phyloP scores from a whole-genome alignment of 2,329 filamentous ascomycete species.

The Drechslera avenae region DNA sequence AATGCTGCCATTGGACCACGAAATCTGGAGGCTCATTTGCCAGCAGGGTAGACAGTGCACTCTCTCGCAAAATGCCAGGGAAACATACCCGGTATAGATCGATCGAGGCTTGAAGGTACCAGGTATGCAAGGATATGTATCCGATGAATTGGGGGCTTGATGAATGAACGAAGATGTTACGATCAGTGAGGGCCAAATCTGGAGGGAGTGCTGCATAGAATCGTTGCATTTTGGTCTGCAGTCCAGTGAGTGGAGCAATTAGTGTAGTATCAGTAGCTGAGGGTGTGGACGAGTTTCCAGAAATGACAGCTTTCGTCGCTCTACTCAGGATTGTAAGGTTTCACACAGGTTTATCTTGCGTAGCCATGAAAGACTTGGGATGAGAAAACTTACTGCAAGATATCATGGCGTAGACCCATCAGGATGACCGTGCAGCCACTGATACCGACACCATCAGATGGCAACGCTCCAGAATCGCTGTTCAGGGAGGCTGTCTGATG shows the following conservation, averaged over 20 bases:
- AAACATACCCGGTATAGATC: not conserved
- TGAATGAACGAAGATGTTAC: not conserved
- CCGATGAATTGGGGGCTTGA: not conserved
- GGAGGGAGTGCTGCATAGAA: not conserved
- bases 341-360: not conserved
- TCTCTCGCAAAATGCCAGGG: not conserved
- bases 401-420: not conserved
- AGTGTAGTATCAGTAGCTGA: not conserved
- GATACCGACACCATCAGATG: not conserved
- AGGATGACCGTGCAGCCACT: not conserved
- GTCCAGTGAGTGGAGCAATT: not conserved
- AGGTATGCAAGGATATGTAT: not conserved
- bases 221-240: not conserved
- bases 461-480: not conserved
- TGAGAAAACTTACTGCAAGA: not conserved
- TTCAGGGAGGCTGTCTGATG: not conserved
- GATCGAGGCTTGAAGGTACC: not conserved
- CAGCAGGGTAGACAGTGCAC: not conserved
- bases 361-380: not conserved
- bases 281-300: not conserved
- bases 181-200: not conserved
- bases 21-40: not conserved
- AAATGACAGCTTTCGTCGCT: not conserved
- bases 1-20: not conserved
- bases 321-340: not conserved